Evolutionary conservation across 305 asterid species (phyloP), one percentile per base, ranked within the genome.

Genomic region (Rubia occidens): DNA sequence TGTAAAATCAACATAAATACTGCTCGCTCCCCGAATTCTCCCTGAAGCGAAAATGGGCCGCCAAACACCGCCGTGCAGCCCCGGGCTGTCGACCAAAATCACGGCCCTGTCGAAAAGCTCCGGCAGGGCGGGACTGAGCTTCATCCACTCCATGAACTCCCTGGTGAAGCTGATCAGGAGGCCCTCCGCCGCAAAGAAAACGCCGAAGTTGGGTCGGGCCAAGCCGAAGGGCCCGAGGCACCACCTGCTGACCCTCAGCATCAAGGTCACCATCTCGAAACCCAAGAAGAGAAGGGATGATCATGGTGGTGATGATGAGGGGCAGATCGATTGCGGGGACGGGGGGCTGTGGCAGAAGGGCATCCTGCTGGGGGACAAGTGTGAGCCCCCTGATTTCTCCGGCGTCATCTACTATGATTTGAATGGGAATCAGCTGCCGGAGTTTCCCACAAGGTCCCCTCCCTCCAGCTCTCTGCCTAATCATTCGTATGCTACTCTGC

Each of bases 341-440:
- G 77, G 69, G 60, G 82, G 82, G 53, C 71, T 78, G 17, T 78
- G 82, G 82, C 77, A 68, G 67, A 75, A 71, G 71, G 58, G 56
- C n/a, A 78, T 78, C 67, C 54, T 78, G 67, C 73, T 78, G 72
- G 82, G 82, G 3, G 79, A 78, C 53, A 78, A 71, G 49, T 78
- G 82, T 44, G 73, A 78, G 77, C 82, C 82, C 61, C 73, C 72
- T 72, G 77, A 78, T 68, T 78, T 78, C 67, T 65, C 82, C 58
- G 82, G 82, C 66, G 82, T 78, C 9, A 78, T 78, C 69, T 78
- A 75, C 40, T 78, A 78, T 1, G 82, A 78, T 24, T 3, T 54
- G 0, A 54, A 72, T 8, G 82, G 82, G 13, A 75, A 64, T 7
- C 54, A 43, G 20, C 55, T 78, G 9, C 11, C 77, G 44, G 82